Evolutionary conservation across 805 yeast species (phyloP).

Genomic region (Schizosaccharomyces octosporus): DNA sequence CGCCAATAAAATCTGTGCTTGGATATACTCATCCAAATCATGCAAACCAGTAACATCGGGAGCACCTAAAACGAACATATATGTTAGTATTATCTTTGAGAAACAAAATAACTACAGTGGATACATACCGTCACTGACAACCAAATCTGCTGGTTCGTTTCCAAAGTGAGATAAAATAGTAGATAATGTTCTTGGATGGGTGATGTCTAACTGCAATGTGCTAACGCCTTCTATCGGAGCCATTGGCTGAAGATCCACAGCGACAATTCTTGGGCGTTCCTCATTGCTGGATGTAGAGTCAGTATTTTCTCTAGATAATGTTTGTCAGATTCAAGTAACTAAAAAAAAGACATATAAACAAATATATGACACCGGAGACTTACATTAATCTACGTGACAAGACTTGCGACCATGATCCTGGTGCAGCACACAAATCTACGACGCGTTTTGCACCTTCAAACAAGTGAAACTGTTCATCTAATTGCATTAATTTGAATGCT

Average conservation of each 20-base stretch:
- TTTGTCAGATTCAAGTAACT: not conserved
- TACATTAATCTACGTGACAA: conserved; percentile 34
- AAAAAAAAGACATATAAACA: not conserved
- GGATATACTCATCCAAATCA: conserved; percentile 88
- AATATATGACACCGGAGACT: conserved; percentile 10
- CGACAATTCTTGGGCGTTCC: conserved; percentile 46
- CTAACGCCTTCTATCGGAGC: conserved; percentile 82
- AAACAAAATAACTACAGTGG: conserved; percentile 15
- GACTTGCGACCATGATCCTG: conserved; percentile 97
- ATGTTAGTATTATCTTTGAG: too few relatives aligned
- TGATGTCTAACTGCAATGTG: conserved; percentile 84
- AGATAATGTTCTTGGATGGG: conserved; percentile 73
- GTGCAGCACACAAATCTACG: conserved; percentile 95
- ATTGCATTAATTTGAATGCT: conserved; percentile 76
- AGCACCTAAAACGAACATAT: conserved; percentile 47
- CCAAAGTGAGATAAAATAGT: conserved; percentile 60
- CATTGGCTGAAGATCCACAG: conserved; percentile 95
- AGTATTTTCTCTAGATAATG: not conserved
- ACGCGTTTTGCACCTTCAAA: conserved; percentile 53
- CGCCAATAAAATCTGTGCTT: conserved; percentile 75
- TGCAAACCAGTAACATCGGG: conserved; percentile 96
- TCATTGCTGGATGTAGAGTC: conserved; percentile 7
- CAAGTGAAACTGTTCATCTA: conserved; percentile 71
- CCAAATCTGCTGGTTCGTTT: conserved; percentile 83
- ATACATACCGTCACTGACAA: conserved; percentile 21